Percentiles rank a stretch among this genome's conserved stretches.
Evolutionary conservation across 2,329 filamentous ascomycete genomes (phyloP).

Genomic region (Aspergillus viridinutans): DNA sequence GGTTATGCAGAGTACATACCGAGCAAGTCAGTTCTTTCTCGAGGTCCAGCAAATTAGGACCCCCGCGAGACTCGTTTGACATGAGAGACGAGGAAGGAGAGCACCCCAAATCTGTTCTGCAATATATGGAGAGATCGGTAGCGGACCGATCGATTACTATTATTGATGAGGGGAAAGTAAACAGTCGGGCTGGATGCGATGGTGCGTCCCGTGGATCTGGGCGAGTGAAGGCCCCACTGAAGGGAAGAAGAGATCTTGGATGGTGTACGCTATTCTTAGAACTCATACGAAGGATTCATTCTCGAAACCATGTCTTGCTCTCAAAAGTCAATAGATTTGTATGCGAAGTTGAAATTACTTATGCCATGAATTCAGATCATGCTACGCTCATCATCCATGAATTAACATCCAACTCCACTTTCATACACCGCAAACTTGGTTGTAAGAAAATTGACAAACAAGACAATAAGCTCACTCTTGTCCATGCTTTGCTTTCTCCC

Average conservation of each 20-base stretch:
- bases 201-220: neutral
- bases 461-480: conserved; percentile 3
- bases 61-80: conserved; percentile 13
- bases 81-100: conserved; percentile 7
- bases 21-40: conserved; percentile 95
- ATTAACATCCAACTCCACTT: neutral
- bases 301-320: no score
- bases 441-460: neutral
- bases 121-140: neutral
- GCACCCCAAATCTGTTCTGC: neutral
- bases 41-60: conserved; percentile 57
- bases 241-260: neutral
- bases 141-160: no score
- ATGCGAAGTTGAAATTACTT: neutral
- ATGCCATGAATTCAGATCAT: neutral
- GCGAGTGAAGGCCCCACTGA: neutral
- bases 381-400: neutral
- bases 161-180: neutral
- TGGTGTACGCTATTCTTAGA: neutral
- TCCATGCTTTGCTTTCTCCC: conserved; percentile 28
- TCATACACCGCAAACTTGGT: neutral
- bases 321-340: neutral
- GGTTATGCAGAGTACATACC: conserved; percentile 53
- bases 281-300: neutral
- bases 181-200: neutral